A percentile compares a stretch with the other conserved stretches of the same genome.
These are phyloP conservation scores for Penicillium verhagenii DNA, from an alignment of 495 filamentous ascomycete genomes.

Conservation along the genomic window DNA sequence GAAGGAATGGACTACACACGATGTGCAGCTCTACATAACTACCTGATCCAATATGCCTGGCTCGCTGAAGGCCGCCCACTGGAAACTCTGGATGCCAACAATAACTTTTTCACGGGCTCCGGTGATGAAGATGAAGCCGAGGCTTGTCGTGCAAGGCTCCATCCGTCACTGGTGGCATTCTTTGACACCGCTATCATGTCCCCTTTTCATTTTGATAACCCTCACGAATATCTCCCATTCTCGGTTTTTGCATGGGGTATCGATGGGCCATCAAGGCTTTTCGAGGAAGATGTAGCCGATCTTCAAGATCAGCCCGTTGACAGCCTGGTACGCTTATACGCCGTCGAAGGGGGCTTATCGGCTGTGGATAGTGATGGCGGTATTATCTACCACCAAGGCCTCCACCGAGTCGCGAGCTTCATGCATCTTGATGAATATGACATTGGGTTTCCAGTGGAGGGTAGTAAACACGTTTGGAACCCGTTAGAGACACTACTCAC, in stretches of 20 bases:
- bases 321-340: slow-evolving; percentile 11
- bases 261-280: neutral
- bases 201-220: slow-evolving; percentile 9
- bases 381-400: slow-evolving; percentile 15
- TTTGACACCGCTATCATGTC: slow-evolving; percentile 11
- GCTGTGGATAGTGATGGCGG: slow-evolving; percentile 1
- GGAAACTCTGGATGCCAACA: slow-evolving; percentile 13
- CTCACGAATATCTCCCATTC: slow-evolving; percentile 7
- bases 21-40: slow-evolving; percentile 18
- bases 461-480: slow-evolving; percentile 25
- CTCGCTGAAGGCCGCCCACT: slow-evolving; percentile 17
- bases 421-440: slow-evolving; percentile 12
- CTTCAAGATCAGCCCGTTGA: slow-evolving; percentile 10
- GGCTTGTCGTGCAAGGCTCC: slow-evolving; percentile 13
- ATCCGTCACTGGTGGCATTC: slow-evolving; percentile 15
- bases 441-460: slow-evolving; percentile 14
- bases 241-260: slow-evolving; percentile 11
- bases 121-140: slow-evolving; percentile 10
- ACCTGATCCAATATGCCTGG: slow-evolving; percentile 17
- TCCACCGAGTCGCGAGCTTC: slow-evolving; percentile 12
- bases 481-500: slow-evolving; percentile 37
- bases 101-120: slow-evolving; percentile 15
- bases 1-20: slow-evolving; percentile 16
- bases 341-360: slow-evolving; percentile 6
- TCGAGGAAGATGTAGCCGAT: slow-evolving; percentile 10